Evolutionary conservation across 768 basidiomycete genomes (phyloP).

Genomic region (Suillus spraguei): DNA sequence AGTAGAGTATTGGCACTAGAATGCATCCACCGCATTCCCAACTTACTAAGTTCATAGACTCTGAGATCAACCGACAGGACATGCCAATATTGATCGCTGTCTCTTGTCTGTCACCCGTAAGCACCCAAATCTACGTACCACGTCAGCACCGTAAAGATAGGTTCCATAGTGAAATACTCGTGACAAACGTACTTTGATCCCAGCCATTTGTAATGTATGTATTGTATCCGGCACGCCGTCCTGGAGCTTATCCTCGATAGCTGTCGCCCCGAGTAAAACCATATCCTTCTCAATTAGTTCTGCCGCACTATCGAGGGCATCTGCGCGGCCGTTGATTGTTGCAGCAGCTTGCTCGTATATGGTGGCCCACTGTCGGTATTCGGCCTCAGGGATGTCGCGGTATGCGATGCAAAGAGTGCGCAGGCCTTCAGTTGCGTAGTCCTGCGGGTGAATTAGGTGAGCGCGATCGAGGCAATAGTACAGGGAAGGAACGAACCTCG

Average conservation of each 20-base stretch:
- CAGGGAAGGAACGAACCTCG: slow-evolving; percentile 56
- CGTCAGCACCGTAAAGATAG: slow-evolving; percentile 9
- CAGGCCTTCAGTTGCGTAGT: slow-evolving; percentile 96
- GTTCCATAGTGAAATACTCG: neutral
- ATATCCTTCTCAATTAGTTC: slow-evolving; percentile 96
- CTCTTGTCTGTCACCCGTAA: slow-evolving; percentile 98
- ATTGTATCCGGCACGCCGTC: slow-evolving; percentile 99
- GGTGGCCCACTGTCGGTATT: slow-evolving; percentile 85
- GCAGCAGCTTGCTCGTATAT: slow-evolving; percentile 92
- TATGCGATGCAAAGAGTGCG: slow-evolving; percentile 96
- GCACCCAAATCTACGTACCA: slow-evolving; percentile 80
- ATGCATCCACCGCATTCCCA: neutral
- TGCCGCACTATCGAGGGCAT: slow-evolving; percentile 92
- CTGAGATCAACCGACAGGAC: slow-evolving; percentile 95
- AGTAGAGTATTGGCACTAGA: slow-evolving; percentile 5
- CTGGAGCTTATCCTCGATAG: slow-evolving; percentile 98
- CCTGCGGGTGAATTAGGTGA: slow-evolving; percentile 44
- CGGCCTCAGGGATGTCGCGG: slow-evolving; percentile 88
- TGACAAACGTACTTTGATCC: slow-evolving; percentile 72
- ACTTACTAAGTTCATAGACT: slow-evolving; percentile 93
- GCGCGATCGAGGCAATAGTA: slow-evolving; percentile 3
- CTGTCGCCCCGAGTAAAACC: slow-evolving; percentile 92
- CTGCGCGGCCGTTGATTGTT: slow-evolving; percentile 94
- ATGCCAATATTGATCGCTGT: slow-evolving; percentile 99
- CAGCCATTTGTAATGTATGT: slow-evolving; percentile 96